These are phyloP conservation scores for Epichloe sp. DNA, from an alignment of 2,329 filamentous ascomycete species.

Conservation along the genomic window DNA sequence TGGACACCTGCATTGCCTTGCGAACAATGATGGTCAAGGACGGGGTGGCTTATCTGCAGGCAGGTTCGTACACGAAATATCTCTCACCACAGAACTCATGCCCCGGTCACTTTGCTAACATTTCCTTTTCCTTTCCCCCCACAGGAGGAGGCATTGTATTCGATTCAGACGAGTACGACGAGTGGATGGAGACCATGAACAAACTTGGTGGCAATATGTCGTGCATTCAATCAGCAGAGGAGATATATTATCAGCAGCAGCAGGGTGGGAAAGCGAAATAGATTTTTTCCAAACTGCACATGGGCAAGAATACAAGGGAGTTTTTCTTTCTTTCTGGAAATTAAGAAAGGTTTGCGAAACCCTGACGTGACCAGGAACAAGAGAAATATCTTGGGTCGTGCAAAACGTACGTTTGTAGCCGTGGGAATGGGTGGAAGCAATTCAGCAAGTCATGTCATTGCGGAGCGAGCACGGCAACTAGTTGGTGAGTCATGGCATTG, in stretches of 20 bases:
- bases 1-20: conserved; percentile 75
- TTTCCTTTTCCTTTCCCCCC: neutral
- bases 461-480: too few relatives aligned
- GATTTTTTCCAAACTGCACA: neutral
- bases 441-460: too few relatives aligned
- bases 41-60: conserved; percentile 79
- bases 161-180: conserved; percentile 86
- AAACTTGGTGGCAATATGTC: conserved; percentile 85
- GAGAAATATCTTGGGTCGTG: too few relatives aligned
- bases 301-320: neutral
- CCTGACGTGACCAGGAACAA: too few relatives aligned
- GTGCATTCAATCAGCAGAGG: conserved; percentile 75
- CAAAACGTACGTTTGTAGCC: too few relatives aligned
- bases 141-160: conserved; percentile 77
- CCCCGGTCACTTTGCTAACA: neutral
- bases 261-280: conserved; percentile 6
- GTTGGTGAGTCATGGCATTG: too few relatives aligned
- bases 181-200: conserved; percentile 88
- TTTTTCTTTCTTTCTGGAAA: too few relatives aligned
- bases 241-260: conserved; percentile 34
- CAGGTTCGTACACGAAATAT: conserved; percentile 29
- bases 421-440: too few relatives aligned
- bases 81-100: neutral
- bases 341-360: too few relatives aligned
- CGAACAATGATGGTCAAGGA: conserved; percentile 93